These are phyloP conservation scores for Desmodesmus armatus DNA, from an alignment of 139 green algal genomes.

Conservation along the genomic window DNA sequence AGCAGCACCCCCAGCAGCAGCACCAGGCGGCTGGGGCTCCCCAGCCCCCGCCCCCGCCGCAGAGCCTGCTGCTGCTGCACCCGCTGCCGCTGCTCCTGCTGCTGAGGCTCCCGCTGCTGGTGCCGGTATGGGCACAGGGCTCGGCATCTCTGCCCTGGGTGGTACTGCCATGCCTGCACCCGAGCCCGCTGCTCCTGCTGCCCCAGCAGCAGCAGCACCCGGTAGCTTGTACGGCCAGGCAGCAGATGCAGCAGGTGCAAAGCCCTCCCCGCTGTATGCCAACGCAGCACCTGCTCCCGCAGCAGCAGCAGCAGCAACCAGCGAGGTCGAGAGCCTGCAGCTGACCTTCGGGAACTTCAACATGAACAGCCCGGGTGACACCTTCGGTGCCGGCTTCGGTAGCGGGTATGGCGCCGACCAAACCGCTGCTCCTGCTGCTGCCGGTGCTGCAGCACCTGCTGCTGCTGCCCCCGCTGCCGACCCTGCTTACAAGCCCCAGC, in stretches of 20 bases:
- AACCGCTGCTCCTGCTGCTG: slow-evolving; percentile 8
- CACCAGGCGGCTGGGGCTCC: slow-evolving; percentile 4
- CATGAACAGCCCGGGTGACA: slow-evolving; percentile 39
- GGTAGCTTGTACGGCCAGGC: slow-evolving; percentile 18
- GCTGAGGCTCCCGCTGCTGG: background rate
- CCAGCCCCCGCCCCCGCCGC: slow-evolving; percentile 26
- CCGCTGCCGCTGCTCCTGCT: background rate
- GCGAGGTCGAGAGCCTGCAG: slow-evolving; percentile 49
- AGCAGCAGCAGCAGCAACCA: background rate
- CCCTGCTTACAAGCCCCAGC: slow-evolving; percentile 11
- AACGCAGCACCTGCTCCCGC: background rate
- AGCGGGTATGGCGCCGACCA: slow-evolving; percentile 17
- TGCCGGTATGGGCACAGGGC: no score
- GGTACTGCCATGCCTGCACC: background rate
- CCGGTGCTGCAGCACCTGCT: slow-evolving; percentile 3
- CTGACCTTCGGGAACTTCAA: slow-evolving; percentile 56
- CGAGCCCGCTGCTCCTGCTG: slow-evolving; percentile 9
- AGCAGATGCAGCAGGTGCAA: slow-evolving; percentile 4
- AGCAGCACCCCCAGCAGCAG: slow-evolving; percentile 1
- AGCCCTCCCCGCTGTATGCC: slow-evolving; percentile 42
- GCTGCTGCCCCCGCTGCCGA: slow-evolving; percentile 21
- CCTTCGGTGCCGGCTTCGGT: slow-evolving; percentile 52
- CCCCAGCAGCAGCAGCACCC: slow-evolving; percentile 20
- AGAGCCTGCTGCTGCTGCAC: slow-evolving; percentile 2
- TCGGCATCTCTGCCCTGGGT: background rate